Percentiles rank a stretch among this genome's conserved stretches.
Evolutionary conservation across 768 basidiomycete species (phyloP).

Genomic region (Clitopilus hobsonii): DNA sequence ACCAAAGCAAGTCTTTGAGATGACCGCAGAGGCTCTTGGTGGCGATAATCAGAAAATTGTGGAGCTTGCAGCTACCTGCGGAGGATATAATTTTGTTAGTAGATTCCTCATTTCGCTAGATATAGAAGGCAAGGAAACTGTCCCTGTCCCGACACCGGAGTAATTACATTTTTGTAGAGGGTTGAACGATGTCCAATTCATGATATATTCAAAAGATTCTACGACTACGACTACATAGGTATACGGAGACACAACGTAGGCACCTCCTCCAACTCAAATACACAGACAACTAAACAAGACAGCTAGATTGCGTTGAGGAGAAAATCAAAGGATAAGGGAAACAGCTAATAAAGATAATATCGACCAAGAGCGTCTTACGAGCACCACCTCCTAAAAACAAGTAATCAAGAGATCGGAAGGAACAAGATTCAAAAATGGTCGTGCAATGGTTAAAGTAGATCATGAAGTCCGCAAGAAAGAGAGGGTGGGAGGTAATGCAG

Average conservation of each 20-base stretch:
- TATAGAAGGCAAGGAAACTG: conserved; percentile 22
- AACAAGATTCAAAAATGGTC: background rate
- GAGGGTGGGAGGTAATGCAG: background rate
- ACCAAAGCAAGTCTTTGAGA: conserved; percentile 17
- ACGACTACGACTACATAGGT: background rate
- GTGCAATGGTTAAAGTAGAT: background rate
- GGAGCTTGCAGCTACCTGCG: conserved; percentile 22
- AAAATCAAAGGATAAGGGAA: background rate
- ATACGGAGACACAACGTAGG: background rate
- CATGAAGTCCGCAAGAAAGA: background rate
- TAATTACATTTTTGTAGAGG: too few species aligned
- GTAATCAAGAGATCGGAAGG: background rate
- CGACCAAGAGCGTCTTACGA: background rate
- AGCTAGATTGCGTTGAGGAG: background rate
- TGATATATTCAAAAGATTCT: background rate
- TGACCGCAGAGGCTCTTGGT: conserved; percentile 15
- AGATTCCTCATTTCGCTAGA: conserved; percentile 22
- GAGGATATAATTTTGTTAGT: conserved; percentile 25
- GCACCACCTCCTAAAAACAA: background rate
- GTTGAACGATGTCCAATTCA: background rate
- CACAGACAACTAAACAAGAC: background rate
- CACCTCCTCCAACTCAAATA: too few species aligned
- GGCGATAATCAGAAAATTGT: conserved; percentile 18
- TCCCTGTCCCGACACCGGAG: conserved; percentile 18
- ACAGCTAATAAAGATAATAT: background rate